Conservation (phyloP, 257 asterid genomes). For the Gentiana straminea region DNA sequence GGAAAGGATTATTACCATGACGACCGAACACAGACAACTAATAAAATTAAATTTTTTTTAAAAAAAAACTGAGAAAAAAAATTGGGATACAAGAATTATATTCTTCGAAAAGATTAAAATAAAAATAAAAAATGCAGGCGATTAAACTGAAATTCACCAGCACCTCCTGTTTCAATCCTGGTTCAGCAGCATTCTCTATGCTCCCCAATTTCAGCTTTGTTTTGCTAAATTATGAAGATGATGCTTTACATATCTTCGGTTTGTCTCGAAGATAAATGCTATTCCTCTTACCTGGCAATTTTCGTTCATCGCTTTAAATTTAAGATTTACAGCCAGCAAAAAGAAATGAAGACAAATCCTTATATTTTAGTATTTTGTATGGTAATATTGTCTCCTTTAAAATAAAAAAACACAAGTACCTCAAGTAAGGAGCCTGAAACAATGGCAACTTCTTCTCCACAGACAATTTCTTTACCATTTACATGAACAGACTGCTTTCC, state of each 20-base stretch:
- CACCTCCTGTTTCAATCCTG: background rate
- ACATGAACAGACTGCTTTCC: constrained; percentile 36
- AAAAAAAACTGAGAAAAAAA: background rate
- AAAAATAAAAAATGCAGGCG: background rate
- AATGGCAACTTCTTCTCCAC: constrained; percentile 26
- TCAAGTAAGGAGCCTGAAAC: constrained; percentile 47
- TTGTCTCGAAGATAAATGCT: constrained; percentile 42
- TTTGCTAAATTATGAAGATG: constrained; percentile 10
- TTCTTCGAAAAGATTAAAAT: background rate
- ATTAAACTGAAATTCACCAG: too few relatives aligned
- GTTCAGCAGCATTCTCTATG: constrained; percentile 4
- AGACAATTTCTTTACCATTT: constrained; percentile 32
- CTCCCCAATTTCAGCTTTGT: constrained; percentile 13
- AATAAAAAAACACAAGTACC: constrained; percentile 23
- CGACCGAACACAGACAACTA: background rate
- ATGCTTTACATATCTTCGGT: constrained; percentile 23
- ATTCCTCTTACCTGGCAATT: constrained; percentile 46
- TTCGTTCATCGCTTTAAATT: background rate
- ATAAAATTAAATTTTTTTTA: too few relatives aligned
- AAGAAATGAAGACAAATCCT: too few relatives aligned
- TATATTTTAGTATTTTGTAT: too few relatives aligned
- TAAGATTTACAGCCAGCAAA: background rate
- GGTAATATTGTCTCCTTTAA: background rate
- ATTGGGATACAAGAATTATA: background rate
- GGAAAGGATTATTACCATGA: too few relatives aligned